Conservation (phyloP, 352 stramenopile species). For the Phytophthora uliginosa region DNA sequence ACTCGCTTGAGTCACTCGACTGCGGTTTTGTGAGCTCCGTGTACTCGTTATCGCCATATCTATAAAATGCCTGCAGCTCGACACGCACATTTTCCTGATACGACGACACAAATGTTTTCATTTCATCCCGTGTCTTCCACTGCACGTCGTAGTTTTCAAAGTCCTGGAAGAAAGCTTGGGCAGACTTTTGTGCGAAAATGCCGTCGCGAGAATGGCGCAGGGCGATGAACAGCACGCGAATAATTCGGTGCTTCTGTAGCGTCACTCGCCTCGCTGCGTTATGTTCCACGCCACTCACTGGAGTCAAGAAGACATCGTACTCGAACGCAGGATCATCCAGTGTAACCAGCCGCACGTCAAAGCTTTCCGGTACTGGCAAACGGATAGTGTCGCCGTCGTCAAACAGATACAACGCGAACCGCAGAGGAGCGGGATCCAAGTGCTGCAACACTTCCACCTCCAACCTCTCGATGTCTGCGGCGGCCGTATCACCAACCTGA, state of each 20-base stretch:
- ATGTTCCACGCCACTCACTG: slow-evolving; percentile 8
- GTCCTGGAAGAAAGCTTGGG: slow-evolving; percentile 24
- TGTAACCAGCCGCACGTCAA: slow-evolving; percentile 21
- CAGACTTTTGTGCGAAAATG: slow-evolving; percentile 32
- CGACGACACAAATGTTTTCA: slow-evolving; percentile 24
- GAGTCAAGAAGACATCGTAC: slow-evolving; percentile 16
- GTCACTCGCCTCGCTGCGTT: slow-evolving; percentile 21
- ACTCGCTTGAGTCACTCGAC: background rate
- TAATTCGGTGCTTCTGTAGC: slow-evolving; percentile 20
- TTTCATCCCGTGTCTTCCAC: slow-evolving; percentile 22
- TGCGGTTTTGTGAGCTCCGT: slow-evolving; percentile 19
- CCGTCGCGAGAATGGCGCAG: slow-evolving; percentile 8
- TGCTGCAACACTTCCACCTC: slow-evolving; percentile 15
- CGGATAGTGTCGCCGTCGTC: slow-evolving; percentile 36
- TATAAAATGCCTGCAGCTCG: slow-evolving; percentile 17
- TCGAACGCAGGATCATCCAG: slow-evolving; percentile 26
- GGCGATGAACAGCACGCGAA: slow-evolving; percentile 22
- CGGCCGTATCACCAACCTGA: background rate
- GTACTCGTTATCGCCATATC: slow-evolving; percentile 11
- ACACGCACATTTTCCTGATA: slow-evolving; percentile 25
- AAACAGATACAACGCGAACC: slow-evolving; percentile 42
- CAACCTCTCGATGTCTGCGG: slow-evolving; percentile 18
- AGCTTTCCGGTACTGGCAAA: slow-evolving; percentile 14
- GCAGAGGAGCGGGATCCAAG: slow-evolving; percentile 1
- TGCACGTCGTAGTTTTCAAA: slow-evolving; percentile 11